Evolutionary conservation across 148 eudicot species (phyloP).

Genomic region (Linanthus parryae): DNA sequence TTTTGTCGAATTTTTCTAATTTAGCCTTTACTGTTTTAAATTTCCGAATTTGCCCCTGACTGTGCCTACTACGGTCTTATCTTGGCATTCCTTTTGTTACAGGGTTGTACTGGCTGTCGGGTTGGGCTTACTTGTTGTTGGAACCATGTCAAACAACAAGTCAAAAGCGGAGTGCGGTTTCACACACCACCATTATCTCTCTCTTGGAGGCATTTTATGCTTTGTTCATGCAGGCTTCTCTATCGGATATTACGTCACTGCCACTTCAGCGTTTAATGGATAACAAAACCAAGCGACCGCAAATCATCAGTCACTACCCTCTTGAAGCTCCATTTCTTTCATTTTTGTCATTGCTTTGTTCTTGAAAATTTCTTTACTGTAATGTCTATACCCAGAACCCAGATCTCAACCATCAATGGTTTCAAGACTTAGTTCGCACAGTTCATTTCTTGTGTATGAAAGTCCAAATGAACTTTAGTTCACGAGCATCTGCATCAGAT

Average conservation of each 20-base stretch:
- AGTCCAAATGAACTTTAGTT: too few species aligned
- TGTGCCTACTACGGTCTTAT: not conserved
- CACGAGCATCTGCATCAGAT: too few species aligned
- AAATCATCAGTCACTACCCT: not conserved
- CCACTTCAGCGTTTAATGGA: conserved; percentile 2
- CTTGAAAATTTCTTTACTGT: too few species aligned
- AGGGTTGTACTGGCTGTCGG: conserved; percentile 60
- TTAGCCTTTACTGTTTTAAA: not conserved
- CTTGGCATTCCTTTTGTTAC: conserved; percentile 2
- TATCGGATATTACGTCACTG: conserved; percentile 9
- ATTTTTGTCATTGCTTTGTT: too few species aligned
- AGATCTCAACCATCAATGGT: too few species aligned
- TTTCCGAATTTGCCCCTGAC: not conserved
- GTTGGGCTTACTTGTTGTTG: conserved; percentile 47
- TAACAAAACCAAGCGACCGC: not conserved
- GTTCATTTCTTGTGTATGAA: too few species aligned
- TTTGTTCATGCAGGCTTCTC: conserved; percentile 8
- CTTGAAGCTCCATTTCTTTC: not conserved
- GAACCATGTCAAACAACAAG: conserved; percentile 49
- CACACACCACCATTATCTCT: conserved; percentile 14
- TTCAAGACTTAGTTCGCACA: too few species aligned
- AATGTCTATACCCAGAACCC: too few species aligned
- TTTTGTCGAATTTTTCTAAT: too few species aligned
- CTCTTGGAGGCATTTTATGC: conserved; percentile 16
- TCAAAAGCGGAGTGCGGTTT: conserved; percentile 15